Conservation (phyloP, 768 basidiomycete species). For the Epithele typhae region DNA sequence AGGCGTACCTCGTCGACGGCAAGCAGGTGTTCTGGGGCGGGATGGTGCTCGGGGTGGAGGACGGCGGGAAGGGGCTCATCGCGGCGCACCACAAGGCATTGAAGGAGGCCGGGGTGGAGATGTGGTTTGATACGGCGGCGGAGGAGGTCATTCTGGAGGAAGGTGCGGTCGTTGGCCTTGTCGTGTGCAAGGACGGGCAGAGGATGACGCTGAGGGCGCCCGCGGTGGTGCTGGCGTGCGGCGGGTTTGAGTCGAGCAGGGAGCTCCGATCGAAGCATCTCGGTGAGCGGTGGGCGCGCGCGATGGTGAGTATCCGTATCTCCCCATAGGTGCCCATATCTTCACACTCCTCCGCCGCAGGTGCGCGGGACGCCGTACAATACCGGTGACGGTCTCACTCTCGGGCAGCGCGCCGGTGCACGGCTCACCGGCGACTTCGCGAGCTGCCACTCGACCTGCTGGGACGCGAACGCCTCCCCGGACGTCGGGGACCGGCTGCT, state of each 20-base stretch:
- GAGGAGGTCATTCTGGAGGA: slow-evolving; percentile 32
- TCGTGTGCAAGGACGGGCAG: slow-evolving; percentile 36
- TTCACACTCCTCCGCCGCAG: slow-evolving; percentile 26
- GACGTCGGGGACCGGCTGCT: slow-evolving; percentile 50
- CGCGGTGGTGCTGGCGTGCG: slow-evolving; percentile 58
- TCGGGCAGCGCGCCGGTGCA: slow-evolving; percentile 50
- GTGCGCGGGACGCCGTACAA: slow-evolving; percentile 72
- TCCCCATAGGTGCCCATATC: no score
- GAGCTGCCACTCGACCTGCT: slow-evolving; percentile 69
- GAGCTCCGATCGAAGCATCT: slow-evolving; percentile 49
- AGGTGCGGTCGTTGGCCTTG: slow-evolving; percentile 41
- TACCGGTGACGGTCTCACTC: slow-evolving; percentile 57
- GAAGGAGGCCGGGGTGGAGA: slow-evolving; percentile 43
- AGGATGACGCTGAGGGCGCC: slow-evolving; percentile 33
- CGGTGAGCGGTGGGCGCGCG: slow-evolving; percentile 54
- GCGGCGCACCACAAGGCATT: slow-evolving; percentile 49
- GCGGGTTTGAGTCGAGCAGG: slow-evolving; percentile 60
- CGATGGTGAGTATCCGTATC: slow-evolving; percentile 35
- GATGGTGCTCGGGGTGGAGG: slow-evolving; percentile 54
- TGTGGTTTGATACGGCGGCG: slow-evolving; percentile 55
- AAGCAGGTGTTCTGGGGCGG: slow-evolving; percentile 71
- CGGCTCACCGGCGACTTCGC: slow-evolving; percentile 60
- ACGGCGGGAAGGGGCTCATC: slow-evolving; percentile 67
- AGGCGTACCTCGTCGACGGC: slow-evolving; percentile 62
- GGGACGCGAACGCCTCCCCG: slow-evolving; percentile 58